Conservation (phyloP, 2,329 filamentous ascomycete genomes). For the Botrytis cinerea region DNA sequence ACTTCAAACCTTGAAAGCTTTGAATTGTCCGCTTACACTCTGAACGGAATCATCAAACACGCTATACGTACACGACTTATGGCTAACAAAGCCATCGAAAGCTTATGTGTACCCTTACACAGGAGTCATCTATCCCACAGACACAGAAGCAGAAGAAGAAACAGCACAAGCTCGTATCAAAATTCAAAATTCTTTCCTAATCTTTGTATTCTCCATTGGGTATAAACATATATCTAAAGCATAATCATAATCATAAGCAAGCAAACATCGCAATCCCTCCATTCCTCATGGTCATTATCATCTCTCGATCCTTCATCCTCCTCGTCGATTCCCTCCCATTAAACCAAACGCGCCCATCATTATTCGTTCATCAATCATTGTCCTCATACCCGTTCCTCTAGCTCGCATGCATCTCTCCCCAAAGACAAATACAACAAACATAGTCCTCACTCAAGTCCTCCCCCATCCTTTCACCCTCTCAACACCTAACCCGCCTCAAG, state of each 20-base stretch:
- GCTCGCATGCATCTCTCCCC: too few species aligned
- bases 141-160: accelerated
- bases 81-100: not conserved
- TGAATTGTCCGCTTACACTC: not conserved
- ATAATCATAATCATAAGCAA: conserved; percentile 8
- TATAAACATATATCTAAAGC: conserved; percentile 17
- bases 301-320: not conserved
- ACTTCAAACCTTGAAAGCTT: not conserved
- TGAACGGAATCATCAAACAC: not conserved
- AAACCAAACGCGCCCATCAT: not conserved
- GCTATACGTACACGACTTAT: not conserved
- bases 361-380: not conserved
- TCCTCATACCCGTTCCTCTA: too few species aligned
- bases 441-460: not conserved
- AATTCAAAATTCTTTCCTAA: conserved; percentile 1
- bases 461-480: not conserved
- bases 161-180: not conserved
- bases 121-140: too few species aligned
- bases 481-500: not conserved
- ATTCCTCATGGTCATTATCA: not conserved
- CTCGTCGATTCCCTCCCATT: not conserved
- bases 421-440: not conserved
- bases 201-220: conserved; percentile 14
- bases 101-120: accelerated
- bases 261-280: not conserved